phyloP scores from a whole-genome alignment of 331 rosid genomes.

The Acacia concinna region DNA sequence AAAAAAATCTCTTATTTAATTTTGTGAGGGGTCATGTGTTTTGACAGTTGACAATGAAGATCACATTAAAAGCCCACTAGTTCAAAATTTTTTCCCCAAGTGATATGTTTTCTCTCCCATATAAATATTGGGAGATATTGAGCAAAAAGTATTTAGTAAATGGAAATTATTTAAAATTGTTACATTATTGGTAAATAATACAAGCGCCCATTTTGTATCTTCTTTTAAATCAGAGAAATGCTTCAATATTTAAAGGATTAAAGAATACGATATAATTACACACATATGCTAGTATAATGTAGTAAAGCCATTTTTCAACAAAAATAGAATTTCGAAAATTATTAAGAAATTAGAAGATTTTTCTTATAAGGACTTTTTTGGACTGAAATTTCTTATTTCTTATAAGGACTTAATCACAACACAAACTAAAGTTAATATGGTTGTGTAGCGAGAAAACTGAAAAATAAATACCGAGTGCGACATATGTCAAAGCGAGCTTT shows the following conservation, averaged over 20 bases:
- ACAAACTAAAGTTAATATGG: background rate
- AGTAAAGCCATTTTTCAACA: too few species aligned
- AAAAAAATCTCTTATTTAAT: too few species aligned
- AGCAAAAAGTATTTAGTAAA: too few species aligned
- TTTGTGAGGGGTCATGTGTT: too few species aligned
- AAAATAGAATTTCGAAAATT: background rate
- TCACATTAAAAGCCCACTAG: background rate
- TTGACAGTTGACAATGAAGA: too few species aligned
- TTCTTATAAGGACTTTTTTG: background rate
- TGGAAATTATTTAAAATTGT: background rate
- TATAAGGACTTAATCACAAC: background rate
- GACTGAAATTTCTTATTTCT: too few species aligned
- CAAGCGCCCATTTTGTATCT: background rate
- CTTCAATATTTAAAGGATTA: background rate
- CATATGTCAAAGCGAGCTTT: slow-evolving; percentile 86
- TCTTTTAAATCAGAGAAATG: background rate
- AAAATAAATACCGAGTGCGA: slow-evolving; percentile 38
- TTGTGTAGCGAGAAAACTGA: background rate
- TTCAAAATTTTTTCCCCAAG: background rate
- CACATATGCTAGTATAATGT: background rate
- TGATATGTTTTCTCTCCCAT: background rate
- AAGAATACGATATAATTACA: too few species aligned
- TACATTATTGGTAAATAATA: too few species aligned
- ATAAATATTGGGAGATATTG: background rate
- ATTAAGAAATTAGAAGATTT: background rate